A percentile compares a stretch with the other conserved stretches of the same genome.
These are phyloP conservation scores for Sclerotinia spermophila DNA, from an alignment of 2,329 filamentous ascomycete genomes.

Conservation along the genomic window DNA sequence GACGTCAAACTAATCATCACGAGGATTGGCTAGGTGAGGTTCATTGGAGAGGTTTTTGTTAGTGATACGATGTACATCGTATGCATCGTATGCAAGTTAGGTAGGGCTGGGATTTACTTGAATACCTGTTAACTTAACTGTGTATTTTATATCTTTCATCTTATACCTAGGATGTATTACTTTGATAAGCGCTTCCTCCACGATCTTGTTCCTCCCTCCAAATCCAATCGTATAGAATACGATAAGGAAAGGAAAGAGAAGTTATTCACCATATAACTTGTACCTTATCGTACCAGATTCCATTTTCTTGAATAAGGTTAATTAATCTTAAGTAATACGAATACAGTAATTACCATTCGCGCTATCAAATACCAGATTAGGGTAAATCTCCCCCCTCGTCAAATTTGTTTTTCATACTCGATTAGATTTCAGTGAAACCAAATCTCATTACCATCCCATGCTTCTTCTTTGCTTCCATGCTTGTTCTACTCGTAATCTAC, in stretches of 20 bases:
- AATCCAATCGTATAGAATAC: background rate
- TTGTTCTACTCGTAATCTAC: background rate
- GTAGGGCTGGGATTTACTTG: background rate
- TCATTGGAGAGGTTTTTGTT: background rate
- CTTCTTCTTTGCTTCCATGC: background rate
- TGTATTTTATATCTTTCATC: background rate
- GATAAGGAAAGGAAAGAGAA: too few relatives aligned
- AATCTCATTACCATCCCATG: background rate
- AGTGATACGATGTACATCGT: too few relatives aligned
- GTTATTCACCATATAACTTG: background rate
- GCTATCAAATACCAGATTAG: background rate
- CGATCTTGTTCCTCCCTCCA: background rate
- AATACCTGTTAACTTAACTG: background rate
- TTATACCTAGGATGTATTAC: background rate
- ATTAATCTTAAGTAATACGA: background rate
- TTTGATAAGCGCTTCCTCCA: background rate
- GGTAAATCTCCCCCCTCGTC: background rate
- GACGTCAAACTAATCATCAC: conserved; percentile 10
- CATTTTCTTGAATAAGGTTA: background rate
- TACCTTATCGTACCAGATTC: background rate
- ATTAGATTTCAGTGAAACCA: background rate
- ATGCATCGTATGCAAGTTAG: background rate
- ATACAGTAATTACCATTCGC: background rate
- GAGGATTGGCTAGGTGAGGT: background rate
- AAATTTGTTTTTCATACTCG: background rate